Percentiles rank a stretch among this genome's conserved stretches.
Evolutionary conservation across 768 basidiomycete genomes (phyloP).

Genomic region (Kwoniella sp.): DNA sequence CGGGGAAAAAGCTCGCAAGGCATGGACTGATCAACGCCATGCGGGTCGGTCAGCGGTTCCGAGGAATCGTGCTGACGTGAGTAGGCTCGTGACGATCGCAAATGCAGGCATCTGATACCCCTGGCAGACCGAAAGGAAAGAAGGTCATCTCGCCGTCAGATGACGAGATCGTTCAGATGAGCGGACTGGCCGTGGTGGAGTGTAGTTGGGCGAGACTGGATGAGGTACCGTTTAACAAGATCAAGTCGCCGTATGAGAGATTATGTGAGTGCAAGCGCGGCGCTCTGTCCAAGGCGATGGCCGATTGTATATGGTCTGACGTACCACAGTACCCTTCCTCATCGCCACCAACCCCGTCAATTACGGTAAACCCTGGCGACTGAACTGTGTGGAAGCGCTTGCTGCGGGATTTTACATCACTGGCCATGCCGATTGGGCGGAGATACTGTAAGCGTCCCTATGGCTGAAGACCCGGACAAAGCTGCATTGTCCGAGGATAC

Average conservation of each 20-base stretch:
- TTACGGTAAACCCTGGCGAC: conserved; percentile 93
- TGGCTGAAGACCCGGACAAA: not conserved
- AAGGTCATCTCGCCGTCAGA: conserved; percentile 76
- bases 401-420: conserved; percentile 94
- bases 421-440: conserved; percentile 75
- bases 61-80: conserved; percentile 91
- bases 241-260: conserved; percentile 86
- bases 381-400: conserved; percentile 84
- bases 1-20: conserved; percentile 84
- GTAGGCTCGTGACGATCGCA: conserved; percentile 48
- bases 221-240: conserved; percentile 91
- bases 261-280: conserved; percentile 69
- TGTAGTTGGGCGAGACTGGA: conserved; percentile 96
- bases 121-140: conserved; percentile 73
- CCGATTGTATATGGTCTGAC: no score
- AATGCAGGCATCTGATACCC: not conserved
- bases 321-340: conserved; percentile 79
- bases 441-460: conserved; percentile 55
- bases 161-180: conserved; percentile 65
- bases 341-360: conserved; percentile 95
- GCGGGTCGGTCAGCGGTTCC: conserved; percentile 75
- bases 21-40: conserved; percentile 80
- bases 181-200: conserved; percentile 92
- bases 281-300: no score
- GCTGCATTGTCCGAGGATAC: not conserved